A percentile compares a stretch with the other conserved stretches of the same genome.
phyloP scores from a whole-genome alignment of 2,329 filamentous ascomycete species.

The Didymella exigua region DNA sequence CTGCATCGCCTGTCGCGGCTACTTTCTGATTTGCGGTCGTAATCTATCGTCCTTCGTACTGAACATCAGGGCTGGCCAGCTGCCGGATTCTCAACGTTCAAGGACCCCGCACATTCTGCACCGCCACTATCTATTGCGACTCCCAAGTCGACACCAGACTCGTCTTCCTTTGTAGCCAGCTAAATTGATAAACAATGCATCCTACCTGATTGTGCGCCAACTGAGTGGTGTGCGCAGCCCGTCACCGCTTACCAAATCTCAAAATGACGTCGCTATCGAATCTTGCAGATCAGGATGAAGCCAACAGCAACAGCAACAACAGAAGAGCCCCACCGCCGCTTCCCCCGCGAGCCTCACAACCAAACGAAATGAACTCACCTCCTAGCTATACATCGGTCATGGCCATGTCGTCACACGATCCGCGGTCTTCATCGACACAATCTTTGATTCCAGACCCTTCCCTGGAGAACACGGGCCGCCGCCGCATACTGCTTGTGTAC shows the following conservation, averaged over 20 bases:
- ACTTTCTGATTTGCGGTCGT: constrained; percentile 3
- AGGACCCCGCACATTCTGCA: constrained; percentile 14
- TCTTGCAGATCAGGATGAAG: constrained; percentile 22
- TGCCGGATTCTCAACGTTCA: constrained; percentile 1
- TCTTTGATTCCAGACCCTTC: constrained; percentile 51
- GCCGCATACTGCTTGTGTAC: constrained; percentile 75
- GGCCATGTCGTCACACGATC: constrained; percentile 47
- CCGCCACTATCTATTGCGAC: constrained; percentile 6
- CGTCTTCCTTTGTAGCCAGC: background rate
- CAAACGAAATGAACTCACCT: constrained; percentile 22
- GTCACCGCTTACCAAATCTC: constrained; percentile 12
- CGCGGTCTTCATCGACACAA: constrained; percentile 53
- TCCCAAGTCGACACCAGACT: background rate
- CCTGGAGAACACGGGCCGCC: constrained; percentile 41
- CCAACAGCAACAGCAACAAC: constrained; percentile 13
- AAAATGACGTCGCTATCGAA: constrained; percentile 31
- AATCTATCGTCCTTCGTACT: constrained; percentile 10
- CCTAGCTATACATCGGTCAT: constrained; percentile 29
- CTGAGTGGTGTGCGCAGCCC: constrained; percentile 15
- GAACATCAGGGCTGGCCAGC: background rate
- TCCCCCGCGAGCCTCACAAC: constrained; percentile 34
- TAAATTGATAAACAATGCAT: constrained; percentile 8
- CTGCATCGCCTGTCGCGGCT: background rate
- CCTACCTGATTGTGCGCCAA: constrained; percentile 15
- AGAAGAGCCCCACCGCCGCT: constrained; percentile 35